Conservation (phyloP, 768 basidiomycete genomes). For the Naganishia randhawae region DNA sequence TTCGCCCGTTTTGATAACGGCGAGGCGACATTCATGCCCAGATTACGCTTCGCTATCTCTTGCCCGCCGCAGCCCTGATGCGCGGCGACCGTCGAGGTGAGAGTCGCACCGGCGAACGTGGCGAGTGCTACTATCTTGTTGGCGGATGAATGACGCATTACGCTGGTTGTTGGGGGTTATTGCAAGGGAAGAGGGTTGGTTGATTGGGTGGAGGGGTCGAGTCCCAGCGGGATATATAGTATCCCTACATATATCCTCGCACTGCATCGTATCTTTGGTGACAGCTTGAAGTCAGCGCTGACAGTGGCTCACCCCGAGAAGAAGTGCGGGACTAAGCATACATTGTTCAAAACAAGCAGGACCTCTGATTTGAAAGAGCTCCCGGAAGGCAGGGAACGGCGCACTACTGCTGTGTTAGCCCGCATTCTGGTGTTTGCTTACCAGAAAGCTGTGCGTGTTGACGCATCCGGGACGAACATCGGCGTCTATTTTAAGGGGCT, state of each 20-base stretch:
- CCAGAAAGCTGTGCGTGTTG: too few relatives aligned
- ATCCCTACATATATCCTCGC: neutral
- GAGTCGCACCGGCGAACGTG: neutral
- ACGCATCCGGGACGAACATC: too few relatives aligned
- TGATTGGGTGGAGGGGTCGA: neutral
- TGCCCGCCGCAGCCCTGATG: slow-evolving; percentile 19
- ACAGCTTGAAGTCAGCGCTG: too few relatives aligned
- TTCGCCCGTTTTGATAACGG: too few relatives aligned
- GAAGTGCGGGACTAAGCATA: neutral
- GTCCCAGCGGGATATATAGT: neutral
- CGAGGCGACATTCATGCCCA: slow-evolving; percentile 11
- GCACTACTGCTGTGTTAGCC: too few relatives aligned
- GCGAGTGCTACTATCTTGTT: neutral
- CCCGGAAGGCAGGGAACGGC: too few relatives aligned
- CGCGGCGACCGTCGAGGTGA: neutral
- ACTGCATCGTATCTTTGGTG: too few relatives aligned
- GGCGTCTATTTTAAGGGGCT: too few relatives aligned
- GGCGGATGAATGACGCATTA: neutral
- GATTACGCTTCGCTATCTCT: slow-evolving; percentile 21
- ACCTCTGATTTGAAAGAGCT: too few relatives aligned
- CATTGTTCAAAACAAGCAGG: neutral
- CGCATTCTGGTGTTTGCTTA: too few relatives aligned
- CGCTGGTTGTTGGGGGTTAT: neutral
- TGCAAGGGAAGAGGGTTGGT: neutral
- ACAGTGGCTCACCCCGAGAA: neutral